These are phyloP conservation scores for Amanita exitialis DNA, from an alignment of 768 basidiomycete genomes.

Conservation along the genomic window DNA sequence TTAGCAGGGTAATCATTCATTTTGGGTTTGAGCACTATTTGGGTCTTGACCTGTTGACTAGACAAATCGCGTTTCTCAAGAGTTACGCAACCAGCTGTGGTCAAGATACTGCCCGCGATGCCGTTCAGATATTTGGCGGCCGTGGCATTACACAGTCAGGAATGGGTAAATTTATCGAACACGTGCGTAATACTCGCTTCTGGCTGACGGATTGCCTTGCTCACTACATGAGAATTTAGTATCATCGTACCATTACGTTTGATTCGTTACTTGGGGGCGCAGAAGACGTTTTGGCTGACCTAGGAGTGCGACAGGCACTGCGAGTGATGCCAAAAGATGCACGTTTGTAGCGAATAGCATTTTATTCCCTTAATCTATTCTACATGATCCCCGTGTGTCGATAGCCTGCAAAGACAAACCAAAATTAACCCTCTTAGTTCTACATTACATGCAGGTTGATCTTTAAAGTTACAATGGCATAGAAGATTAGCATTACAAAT, in stretches of 20 bases:
- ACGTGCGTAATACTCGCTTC: slow-evolving; percentile 30
- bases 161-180: slow-evolving; percentile 72
- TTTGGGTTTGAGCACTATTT: not conserved
- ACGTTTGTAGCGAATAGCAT: slow-evolving; percentile 31
- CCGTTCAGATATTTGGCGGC: slow-evolving; percentile 69
- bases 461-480: not conserved
- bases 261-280: slow-evolving; percentile 66
- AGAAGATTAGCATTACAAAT: not conserved
- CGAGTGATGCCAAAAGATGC: slow-evolving; percentile 58
- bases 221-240: slow-evolving; percentile 24
- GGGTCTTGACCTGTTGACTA: slow-evolving; percentile 11
- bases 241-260: slow-evolving; percentile 57
- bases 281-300: slow-evolving; percentile 64
- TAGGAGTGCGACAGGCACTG: slow-evolving; percentile 69
- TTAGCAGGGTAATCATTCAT: slow-evolving; percentile 50
- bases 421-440: not conserved
- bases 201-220: not conserved
- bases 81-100: slow-evolving; percentile 52
- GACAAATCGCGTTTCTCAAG: slow-evolving; percentile 68
- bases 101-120: slow-evolving; percentile 54
- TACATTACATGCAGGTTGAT: not conserved
- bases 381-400: too few species aligned
- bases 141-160: slow-evolving; percentile 78
- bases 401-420: too few species aligned
- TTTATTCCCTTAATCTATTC: not conserved